These are phyloP conservation scores for Trichoderma sp. DNA, from an alignment of 2,329 filamentous ascomycete species.

Conservation along the genomic window DNA sequence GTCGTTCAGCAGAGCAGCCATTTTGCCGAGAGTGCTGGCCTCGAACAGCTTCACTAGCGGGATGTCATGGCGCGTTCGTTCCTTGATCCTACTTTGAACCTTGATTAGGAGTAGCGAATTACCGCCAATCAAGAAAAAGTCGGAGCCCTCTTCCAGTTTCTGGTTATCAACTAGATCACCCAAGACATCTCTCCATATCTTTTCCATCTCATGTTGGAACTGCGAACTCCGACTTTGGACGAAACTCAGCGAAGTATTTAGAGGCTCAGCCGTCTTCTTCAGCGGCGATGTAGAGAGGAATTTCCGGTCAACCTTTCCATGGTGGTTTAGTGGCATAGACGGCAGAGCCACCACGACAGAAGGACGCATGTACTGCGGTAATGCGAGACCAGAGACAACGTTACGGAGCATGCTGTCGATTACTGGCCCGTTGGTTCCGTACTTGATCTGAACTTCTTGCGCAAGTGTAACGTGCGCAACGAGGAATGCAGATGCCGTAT, in stretches of 20 bases:
- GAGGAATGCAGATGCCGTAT: not conserved
- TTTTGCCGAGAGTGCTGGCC: slow-evolving; percentile 40
- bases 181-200: not conserved
- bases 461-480: not conserved
- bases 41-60: slow-evolving; percentile 36
- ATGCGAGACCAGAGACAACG: slow-evolving; percentile 22
- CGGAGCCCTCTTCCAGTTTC: not conserved
- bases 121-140: not conserved
- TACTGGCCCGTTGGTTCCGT: not conserved
- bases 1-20: slow-evolving; percentile 36
- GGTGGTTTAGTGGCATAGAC: slow-evolving; percentile 34
- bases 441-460: not conserved
- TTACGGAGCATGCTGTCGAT: not conserved
- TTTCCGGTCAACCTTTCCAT: slow-evolving; percentile 37
- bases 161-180: not conserved
- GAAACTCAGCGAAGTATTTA: not conserved
- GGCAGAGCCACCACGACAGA: slow-evolving; percentile 32
- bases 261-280: not conserved
- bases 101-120: slow-evolving; percentile 2
- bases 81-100: not conserved
- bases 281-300: not conserved
- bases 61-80: not conserved
- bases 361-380: slow-evolving; percentile 42
- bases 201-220: not conserved
- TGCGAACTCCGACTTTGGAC: not conserved